Conservation (phyloP, 1,139 yeast genomes). For the Yamadazyma conglobata region DNA sequence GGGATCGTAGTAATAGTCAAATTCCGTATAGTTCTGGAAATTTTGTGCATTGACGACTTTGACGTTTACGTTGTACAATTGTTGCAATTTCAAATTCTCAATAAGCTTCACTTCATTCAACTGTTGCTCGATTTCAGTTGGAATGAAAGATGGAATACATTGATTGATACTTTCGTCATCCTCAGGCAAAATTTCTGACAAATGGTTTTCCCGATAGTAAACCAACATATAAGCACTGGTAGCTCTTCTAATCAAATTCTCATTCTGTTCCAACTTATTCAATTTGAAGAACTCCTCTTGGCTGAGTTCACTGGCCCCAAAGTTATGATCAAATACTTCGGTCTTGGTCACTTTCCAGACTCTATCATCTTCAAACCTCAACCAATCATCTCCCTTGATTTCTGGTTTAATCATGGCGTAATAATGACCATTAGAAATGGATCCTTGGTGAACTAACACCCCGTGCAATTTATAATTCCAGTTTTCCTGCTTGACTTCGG, state of each 20-base stretch:
- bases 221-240: constrained; percentile 98
- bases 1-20: constrained; percentile 71
- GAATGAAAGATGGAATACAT: constrained; percentile 64
- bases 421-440: constrained; percentile 92
- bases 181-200: constrained; percentile 57
- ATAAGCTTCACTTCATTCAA: constrained; percentile 57
- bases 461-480: constrained; percentile 87
- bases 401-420: constrained; percentile 89
- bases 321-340: constrained; percentile 90
- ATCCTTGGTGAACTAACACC: constrained; percentile 94
- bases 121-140: constrained; percentile 60
- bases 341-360: constrained; percentile 82
- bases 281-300: constrained; percentile 46
- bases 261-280: constrained; percentile 60
- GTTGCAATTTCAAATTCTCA: constrained; percentile 73
- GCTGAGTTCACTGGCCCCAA: constrained; percentile 68
- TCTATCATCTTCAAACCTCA: constrained; percentile 89
- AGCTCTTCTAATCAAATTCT: constrained; percentile 66
- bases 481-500: constrained; percentile 47
- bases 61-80: constrained; percentile 66
- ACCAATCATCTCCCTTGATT: constrained; percentile 65
- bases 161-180: constrained; percentile 42
- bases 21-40: constrained; percentile 62
- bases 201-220: constrained; percentile 66
- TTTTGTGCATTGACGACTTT: constrained; percentile 51